phyloP scores from a whole-genome alignment of 768 basidiomycete species.

The Suillus occidentalis region DNA sequence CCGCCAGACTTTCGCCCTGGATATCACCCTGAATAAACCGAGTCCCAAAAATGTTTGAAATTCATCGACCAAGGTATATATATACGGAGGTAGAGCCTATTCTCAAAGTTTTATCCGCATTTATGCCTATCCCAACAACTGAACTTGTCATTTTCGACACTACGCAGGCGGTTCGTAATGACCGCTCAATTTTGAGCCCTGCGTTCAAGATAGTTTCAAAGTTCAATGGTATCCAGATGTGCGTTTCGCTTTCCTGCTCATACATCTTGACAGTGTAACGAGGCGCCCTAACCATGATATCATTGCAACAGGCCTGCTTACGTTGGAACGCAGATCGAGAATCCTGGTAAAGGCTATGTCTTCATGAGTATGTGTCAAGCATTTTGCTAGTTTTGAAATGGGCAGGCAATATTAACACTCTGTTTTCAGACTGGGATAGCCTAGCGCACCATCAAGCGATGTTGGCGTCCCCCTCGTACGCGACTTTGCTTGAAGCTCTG shows the following conservation, averaged over 20 bases:
- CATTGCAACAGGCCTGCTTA: constrained; percentile 17
- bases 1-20: not conserved
- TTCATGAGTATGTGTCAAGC: constrained; percentile 19
- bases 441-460: constrained; percentile 20
- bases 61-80: not conserved
- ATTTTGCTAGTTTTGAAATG: not conserved
- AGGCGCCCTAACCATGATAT: not conserved
- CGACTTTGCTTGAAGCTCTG: constrained; percentile 9
- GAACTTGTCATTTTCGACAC: constrained; percentile 24
- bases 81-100: too few species aligned
- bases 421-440: constrained; percentile 28
- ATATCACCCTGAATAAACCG: not conserved
- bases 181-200: constrained; percentile 6
- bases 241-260: constrained; percentile 6
- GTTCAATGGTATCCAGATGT: constrained; percentile 15
- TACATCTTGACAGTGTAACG: not conserved
- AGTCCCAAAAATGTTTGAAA: not conserved
- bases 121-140: constrained; percentile 21
- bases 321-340: constrained; percentile 24
- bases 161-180: constrained; percentile 7
- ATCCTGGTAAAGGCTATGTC: constrained; percentile 12
- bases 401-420: not conserved
- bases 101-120: not conserved
- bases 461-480: constrained; percentile 7
- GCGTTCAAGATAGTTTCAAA: constrained; percentile 15